phyloP scores from a whole-genome alignment of 1,284 basidiomycete species.

The Ganoderma lucidum region DNA sequence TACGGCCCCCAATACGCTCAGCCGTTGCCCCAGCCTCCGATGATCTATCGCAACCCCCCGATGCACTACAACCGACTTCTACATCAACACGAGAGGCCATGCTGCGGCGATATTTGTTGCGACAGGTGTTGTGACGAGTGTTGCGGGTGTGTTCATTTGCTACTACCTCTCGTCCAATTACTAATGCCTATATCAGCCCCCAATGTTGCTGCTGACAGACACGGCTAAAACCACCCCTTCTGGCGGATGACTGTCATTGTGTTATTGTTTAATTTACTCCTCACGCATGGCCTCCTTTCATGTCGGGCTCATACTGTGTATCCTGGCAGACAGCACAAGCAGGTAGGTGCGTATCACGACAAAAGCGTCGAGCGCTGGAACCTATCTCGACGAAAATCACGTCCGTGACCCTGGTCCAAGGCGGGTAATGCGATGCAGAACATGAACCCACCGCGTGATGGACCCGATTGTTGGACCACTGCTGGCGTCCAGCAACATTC shows the following conservation, averaged over 20 bases:
- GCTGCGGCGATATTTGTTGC: conserved; percentile 30
- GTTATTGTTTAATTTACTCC: conserved; percentile 8
- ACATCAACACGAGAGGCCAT: conserved; percentile 19
- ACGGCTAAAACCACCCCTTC: background rate
- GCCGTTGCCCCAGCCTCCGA: conserved; percentile 35
- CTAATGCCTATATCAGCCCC: conserved; percentile 8
- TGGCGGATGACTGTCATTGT: background rate
- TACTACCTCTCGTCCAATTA: background rate
- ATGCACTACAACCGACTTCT: conserved; percentile 28
- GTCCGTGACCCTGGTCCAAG: background rate
- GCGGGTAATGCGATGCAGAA: background rate
- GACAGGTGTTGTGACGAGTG: conserved; percentile 33
- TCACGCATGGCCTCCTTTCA: background rate
- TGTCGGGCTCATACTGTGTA: background rate
- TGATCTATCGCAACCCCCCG: conserved; percentile 35
- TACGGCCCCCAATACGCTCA: conserved; percentile 34
- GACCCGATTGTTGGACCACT: background rate
- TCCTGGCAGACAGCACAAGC: background rate
- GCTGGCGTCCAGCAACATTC: too few relatives aligned
- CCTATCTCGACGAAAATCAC: background rate
- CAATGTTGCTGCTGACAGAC: conserved; percentile 25
- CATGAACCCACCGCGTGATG: background rate
- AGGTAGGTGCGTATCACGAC: background rate
- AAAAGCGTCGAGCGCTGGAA: background rate
- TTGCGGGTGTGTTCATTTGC: conserved; percentile 26